These are phyloP conservation scores for Heimioporus sp. DNA, from an alignment of 768 basidiomycete species.

Conservation along the genomic window DNA sequence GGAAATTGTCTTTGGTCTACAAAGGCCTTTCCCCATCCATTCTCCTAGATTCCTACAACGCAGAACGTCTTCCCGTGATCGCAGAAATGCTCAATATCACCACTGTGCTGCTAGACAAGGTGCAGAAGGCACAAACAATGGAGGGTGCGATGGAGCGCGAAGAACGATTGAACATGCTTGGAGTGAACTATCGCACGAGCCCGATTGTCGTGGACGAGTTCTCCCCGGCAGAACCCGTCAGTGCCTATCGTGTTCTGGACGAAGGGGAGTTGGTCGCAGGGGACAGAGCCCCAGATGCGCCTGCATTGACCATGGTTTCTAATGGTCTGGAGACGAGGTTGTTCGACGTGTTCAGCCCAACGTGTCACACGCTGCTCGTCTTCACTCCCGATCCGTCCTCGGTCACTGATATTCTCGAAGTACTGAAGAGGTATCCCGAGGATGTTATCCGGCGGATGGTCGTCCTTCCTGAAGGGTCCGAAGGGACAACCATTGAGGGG, in stretches of 20 bases:
- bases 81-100: constrained; percentile 43
- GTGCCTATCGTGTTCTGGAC: constrained; percentile 8
- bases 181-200: constrained; percentile 34
- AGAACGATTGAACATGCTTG: constrained; percentile 14
- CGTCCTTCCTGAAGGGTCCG: constrained; percentile 10
- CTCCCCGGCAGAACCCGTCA: background rate
- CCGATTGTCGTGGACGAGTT: constrained; percentile 34
- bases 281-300: constrained; percentile 16
- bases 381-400: constrained; percentile 13
- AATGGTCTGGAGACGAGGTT: constrained; percentile 19
- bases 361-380: constrained; percentile 23
- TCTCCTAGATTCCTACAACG: constrained; percentile 40
- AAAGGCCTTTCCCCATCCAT: constrained; percentile 34
- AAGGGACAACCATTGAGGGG: constrained; percentile 4
- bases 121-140: background rate
- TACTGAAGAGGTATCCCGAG: constrained; percentile 3
- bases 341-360: constrained; percentile 17
- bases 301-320: background rate
- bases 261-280: constrained; percentile 8
- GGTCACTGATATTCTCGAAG: constrained; percentile 7
- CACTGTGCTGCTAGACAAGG: constrained; percentile 21
- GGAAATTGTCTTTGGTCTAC: constrained; percentile 44
- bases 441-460: constrained; percentile 7
- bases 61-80: constrained; percentile 46
- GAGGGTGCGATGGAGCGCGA: background rate